These are phyloP conservation scores for Candida endomychidarum DNA, from an alignment of 805 yeast genomes.

Conservation along the genomic window DNA sequence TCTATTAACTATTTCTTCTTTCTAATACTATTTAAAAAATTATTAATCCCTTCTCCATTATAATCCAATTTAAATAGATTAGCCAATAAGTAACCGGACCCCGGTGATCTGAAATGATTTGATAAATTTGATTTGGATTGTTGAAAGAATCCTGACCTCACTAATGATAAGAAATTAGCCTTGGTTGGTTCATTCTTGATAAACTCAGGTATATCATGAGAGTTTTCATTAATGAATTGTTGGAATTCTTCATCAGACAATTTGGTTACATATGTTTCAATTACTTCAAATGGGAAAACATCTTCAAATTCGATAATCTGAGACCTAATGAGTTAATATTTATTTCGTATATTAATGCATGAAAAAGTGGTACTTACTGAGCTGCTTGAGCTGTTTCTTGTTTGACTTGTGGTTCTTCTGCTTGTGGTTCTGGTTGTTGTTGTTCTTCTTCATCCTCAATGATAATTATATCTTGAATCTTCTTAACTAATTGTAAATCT, in stretches of 20 bases:
- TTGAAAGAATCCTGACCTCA: conserved; percentile 50
- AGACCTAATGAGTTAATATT: conserved; percentile 9
- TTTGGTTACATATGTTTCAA: conserved; percentile 32
- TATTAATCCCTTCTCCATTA: conserved; percentile 55
- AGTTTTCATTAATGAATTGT: conserved; percentile 23
- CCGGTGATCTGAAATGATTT: conserved; percentile 39
- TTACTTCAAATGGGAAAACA: conserved; percentile 29
- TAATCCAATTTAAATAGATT: conserved; percentile 49
- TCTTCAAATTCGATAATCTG: conserved; percentile 36
- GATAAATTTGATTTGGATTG: conserved; percentile 43
- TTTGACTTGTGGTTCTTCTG: conserved; percentile 3
- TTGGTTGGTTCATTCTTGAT: conserved; percentile 32
- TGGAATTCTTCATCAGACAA: conserved; percentile 34
- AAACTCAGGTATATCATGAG: conserved; percentile 41
- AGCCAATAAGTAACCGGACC: conserved; percentile 51
- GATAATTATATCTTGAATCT: conserved; percentile 48
- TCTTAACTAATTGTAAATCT: conserved; percentile 51
- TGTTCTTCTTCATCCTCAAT: conserved; percentile 28
- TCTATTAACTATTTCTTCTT: conserved; percentile 12
- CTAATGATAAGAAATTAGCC: conserved; percentile 39
- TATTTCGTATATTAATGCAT: conserved; percentile 9
- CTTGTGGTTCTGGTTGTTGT: conserved; percentile 8
- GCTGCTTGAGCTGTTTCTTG: not conserved
- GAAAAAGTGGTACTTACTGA: conserved; percentile 8
- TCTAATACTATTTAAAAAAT: conserved; percentile 47